phyloP scores from a whole-genome alignment of 2,329 filamentous ascomycete genomes.

The Fusarium sp. region DNA sequence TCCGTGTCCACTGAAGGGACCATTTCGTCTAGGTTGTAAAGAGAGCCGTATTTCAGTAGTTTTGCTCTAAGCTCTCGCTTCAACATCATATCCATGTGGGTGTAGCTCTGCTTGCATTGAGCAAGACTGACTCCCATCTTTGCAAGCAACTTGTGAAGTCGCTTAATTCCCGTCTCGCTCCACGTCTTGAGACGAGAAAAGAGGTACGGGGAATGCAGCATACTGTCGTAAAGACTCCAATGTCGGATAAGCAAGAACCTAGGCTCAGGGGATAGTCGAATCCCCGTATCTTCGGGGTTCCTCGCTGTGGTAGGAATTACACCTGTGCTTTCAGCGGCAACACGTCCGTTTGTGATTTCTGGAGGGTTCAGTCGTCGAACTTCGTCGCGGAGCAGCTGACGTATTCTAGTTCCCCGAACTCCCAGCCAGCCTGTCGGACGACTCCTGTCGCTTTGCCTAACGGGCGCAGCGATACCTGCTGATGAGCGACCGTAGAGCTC shows the following conservation, averaged over 20 bases:
- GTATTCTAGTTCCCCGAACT: conserved; percentile 84
- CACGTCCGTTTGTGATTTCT: conserved; percentile 73
- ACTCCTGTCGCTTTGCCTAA: conserved; percentile 69
- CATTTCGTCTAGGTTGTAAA: conserved; percentile 94
- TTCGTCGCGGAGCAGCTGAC: conserved; percentile 90
- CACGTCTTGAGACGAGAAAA: conserved; percentile 94
- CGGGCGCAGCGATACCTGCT: conserved; percentile 78
- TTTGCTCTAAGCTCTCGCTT: conserved; percentile 90
- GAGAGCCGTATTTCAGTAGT: conserved; percentile 89
- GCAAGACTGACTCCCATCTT: conserved; percentile 98
- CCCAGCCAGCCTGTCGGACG: conserved; percentile 82
- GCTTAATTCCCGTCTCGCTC: conserved; percentile 90
- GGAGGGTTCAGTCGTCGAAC: conserved; percentile 93
- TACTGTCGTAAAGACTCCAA: conserved; percentile 98
- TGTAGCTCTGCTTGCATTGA: conserved; percentile 95
- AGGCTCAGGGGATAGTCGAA: conserved; percentile 93
- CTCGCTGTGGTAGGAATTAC: conserved; percentile 90
- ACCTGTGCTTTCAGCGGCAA: conserved; percentile 78
- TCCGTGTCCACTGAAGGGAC: conserved; percentile 85
- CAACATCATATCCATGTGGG: conserved; percentile 98
- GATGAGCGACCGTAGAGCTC: conserved; percentile 92
- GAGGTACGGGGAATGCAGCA: conserved; percentile 96
- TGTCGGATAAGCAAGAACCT: conserved; percentile 93
- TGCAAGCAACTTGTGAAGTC: conserved; percentile 92
- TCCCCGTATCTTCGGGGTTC: conserved; percentile 91